phyloP scores from a whole-genome alignment of 768 basidiomycete species.

The Lactifluus echinatus region DNA sequence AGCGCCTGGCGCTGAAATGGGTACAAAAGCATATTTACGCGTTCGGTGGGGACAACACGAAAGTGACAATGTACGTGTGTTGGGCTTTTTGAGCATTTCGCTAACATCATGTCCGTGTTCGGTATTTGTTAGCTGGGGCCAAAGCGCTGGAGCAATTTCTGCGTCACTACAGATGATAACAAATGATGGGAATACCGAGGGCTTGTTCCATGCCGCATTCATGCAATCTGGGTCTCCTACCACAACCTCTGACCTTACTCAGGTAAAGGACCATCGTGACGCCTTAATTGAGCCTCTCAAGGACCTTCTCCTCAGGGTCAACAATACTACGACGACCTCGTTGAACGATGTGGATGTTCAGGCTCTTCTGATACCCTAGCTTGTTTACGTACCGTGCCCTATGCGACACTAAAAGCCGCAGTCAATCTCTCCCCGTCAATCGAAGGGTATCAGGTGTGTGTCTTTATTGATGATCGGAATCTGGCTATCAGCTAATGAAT shows the following conservation, averaged over 20 bases:
- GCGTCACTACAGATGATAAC: constrained; percentile 35
- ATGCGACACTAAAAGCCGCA: constrained; percentile 25
- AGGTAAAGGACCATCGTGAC: constrained; percentile 24
- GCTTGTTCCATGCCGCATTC: constrained; percentile 26
- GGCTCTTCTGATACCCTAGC: constrained; percentile 30
- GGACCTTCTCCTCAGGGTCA: constrained; percentile 23
- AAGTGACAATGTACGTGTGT: constrained; percentile 44
- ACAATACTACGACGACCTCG: constrained; percentile 34
- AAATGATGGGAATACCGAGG: constrained; percentile 30
- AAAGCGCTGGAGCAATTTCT: constrained; percentile 46
- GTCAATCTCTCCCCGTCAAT: constrained; percentile 27
- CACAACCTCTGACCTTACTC: constrained; percentile 26
- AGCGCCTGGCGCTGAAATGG: constrained; percentile 55
- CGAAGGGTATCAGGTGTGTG: constrained; percentile 26
- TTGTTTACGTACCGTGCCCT: constrained; percentile 35
- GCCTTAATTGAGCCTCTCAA: neutral
- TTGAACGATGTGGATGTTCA: constrained; percentile 30
- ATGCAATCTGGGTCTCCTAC: constrained; percentile 30
- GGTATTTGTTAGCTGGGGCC: constrained; percentile 32
- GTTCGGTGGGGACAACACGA: constrained; percentile 56
- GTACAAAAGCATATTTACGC: constrained; percentile 51
- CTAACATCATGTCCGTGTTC: neutral
- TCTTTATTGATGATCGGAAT: neutral
- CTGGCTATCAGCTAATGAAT: neutral
- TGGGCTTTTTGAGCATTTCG: neutral